These are phyloP conservation scores for Alternaria ethzedia DNA, from an alignment of 2,329 filamentous ascomycete genomes.

Conservation along the genomic window DNA sequence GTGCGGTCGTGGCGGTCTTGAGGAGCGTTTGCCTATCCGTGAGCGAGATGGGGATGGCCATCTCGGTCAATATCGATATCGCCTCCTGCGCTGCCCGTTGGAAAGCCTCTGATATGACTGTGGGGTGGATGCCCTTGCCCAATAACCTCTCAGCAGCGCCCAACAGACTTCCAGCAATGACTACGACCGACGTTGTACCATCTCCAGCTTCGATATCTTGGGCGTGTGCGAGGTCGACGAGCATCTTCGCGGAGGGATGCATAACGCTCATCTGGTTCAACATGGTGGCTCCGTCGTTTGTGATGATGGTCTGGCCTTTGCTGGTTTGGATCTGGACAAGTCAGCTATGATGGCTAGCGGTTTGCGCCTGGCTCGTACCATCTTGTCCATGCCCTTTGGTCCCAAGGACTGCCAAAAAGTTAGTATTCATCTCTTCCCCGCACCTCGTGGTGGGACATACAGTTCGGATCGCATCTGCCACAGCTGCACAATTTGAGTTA, in stretches of 20 bases:
- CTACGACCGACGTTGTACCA: slow-evolving; percentile 96
- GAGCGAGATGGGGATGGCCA: slow-evolving; percentile 92
- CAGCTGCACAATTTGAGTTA: slow-evolving; percentile 64
- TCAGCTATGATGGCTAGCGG: slow-evolving; percentile 11
- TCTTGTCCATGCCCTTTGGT: slow-evolving; percentile 98
- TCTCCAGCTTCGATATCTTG: slow-evolving; percentile 99
- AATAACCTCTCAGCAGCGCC: slow-evolving; percentile 92
- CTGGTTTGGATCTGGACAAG: slow-evolving; percentile 77
- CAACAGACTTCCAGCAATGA: slow-evolving; percentile 93
- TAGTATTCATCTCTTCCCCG: slow-evolving; percentile 31
- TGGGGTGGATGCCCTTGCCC: slow-evolving; percentile 90
- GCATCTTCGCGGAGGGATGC: slow-evolving; percentile 99
- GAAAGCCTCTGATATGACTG: slow-evolving; percentile 96
- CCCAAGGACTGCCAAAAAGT: slow-evolving; percentile 71
- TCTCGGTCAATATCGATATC: slow-evolving; percentile 88
- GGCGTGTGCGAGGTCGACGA: slow-evolving; percentile 94
- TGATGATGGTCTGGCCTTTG: slow-evolving; percentile 97
- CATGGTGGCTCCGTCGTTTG: slow-evolving; percentile 99
- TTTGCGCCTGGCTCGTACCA: slow-evolving; percentile 59
- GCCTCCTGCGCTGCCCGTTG: slow-evolving; percentile 90
- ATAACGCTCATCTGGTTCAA: slow-evolving; percentile 98
- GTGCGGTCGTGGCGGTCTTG: slow-evolving; percentile 94
- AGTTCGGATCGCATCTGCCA: slow-evolving; percentile 96
- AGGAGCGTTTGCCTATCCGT: slow-evolving; percentile 87
- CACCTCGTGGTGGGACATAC: slow-evolving; percentile 50